Conservation (phyloP, 2,329 filamentous ascomycete species). For the Hortaea sp. region DNA sequence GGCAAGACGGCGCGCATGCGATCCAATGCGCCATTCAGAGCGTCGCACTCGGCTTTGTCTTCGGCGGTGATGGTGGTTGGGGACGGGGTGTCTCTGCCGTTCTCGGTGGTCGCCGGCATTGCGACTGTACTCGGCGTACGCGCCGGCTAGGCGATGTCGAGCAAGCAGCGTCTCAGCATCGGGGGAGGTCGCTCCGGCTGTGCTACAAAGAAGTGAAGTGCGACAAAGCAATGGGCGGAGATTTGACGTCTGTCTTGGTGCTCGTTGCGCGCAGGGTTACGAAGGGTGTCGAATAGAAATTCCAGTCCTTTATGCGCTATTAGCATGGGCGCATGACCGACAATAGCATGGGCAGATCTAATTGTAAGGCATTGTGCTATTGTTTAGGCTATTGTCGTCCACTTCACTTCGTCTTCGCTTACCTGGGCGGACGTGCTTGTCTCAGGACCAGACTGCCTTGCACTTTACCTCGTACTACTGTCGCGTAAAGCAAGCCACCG, state of each 20-base stretch:
- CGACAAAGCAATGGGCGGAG: not conserved
- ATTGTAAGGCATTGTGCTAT: no score
- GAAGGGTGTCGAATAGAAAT: not conserved
- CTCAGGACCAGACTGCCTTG: not conserved
- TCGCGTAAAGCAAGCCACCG: no score
- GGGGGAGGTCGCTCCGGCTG: not conserved
- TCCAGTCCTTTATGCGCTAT: not conserved
- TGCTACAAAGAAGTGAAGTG: not conserved
- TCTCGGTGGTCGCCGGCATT: not conserved
- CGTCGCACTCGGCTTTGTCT: conserved; percentile 26
- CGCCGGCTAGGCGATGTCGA: not conserved
- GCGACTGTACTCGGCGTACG: not conserved
- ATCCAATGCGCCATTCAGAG: conserved; percentile 31
- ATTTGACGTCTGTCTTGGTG: not conserved
- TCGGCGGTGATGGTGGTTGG: conserved; percentile 8
- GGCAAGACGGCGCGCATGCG: conserved; percentile 34
- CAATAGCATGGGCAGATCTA: not conserved
- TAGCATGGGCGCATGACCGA: not conserved
- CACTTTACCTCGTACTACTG: no score
- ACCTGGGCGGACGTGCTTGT: not conserved
- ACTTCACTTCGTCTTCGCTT: not conserved
- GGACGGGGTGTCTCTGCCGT: not conserved
- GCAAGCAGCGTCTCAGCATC: not conserved
- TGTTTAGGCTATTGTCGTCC: no score
- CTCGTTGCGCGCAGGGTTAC: not conserved